Percentiles rank a stretch among this genome's conserved stretches.
These are phyloP conservation scores for Papiliotrema fonsecae DNA, from an alignment of 1,284 basidiomycete species.

Conservation along the genomic window DNA sequence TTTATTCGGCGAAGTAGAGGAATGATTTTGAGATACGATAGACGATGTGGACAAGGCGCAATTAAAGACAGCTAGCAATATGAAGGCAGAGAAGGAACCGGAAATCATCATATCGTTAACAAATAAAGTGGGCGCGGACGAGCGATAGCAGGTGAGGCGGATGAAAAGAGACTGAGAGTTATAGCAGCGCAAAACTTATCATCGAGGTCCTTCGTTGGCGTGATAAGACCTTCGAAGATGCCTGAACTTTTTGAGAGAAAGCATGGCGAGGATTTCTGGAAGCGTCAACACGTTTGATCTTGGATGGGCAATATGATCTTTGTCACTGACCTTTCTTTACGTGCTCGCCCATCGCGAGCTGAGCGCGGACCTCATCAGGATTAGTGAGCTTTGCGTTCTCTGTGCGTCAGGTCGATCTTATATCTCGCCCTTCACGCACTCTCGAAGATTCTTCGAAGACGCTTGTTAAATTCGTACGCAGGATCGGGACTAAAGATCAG, in stretches of 20 bases:
- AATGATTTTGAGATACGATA: not conserved
- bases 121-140: not conserved
- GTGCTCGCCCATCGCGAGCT: slow-evolving; percentile 73
- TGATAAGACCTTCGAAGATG: slow-evolving; percentile 70
- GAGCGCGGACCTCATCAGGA: slow-evolving; percentile 68
- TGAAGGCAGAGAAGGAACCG: not conserved
- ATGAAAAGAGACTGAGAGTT: not conserved
- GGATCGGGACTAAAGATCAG: slow-evolving; percentile 37
- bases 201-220: slow-evolving; percentile 35
- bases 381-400: slow-evolving; percentile 69
- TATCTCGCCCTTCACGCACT: slow-evolving; percentile 26
- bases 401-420: slow-evolving; percentile 35
- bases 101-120: not conserved
- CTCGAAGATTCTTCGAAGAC: slow-evolving; percentile 46
- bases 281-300: slow-evolving; percentile 2
- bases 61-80: not conserved
- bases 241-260: slow-evolving; percentile 79
- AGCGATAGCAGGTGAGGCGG: not conserved
- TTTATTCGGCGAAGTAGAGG: too few species aligned
- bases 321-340: slow-evolving; percentile 71
- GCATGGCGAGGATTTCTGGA: slow-evolving; percentile 76
- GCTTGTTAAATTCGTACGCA: slow-evolving; percentile 46
- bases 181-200: not conserved
- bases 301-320: not conserved
- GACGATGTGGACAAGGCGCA: not conserved